Evolutionary conservation across 345 rosid genomes (phyloP).

Genomic region (Bruguiera gymnorhiza): DNA sequence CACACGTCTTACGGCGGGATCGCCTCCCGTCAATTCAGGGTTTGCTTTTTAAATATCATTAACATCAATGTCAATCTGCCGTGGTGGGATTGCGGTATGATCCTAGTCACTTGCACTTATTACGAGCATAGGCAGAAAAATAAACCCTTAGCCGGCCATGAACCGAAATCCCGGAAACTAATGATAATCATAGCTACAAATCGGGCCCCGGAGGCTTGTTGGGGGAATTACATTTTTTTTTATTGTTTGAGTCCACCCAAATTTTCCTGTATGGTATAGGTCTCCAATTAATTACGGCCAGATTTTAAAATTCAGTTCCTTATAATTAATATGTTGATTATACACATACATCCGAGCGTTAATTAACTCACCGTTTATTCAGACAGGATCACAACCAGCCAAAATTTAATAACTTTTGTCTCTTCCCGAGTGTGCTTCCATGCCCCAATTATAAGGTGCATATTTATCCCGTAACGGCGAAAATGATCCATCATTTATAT

Average conservation of each 20-base stretch:
- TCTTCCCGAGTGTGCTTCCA: background rate
- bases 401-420: slow-evolving; percentile 11
- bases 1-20: slow-evolving; percentile 17
- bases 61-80: background rate
- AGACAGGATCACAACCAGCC: slow-evolving; percentile 20
- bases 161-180: too few species aligned
- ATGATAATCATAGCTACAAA: too few species aligned
- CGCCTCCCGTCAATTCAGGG: slow-evolving; percentile 30
- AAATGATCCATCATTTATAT: slow-evolving; percentile 16
- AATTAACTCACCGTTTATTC: slow-evolving; percentile 6
- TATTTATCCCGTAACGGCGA: slow-evolving; percentile 4
- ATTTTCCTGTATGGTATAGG: too few species aligned
- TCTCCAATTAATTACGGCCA: too few species aligned
- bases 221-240: too few species aligned
- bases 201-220: too few species aligned
- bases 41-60: background rate
- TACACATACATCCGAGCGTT: background rate
- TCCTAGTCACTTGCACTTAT: background rate
- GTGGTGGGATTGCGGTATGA: background rate
- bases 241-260: too few species aligned
- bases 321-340: background rate
- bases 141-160: too few species aligned
- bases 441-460: background rate
- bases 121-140: too few species aligned
- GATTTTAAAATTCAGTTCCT: background rate